Percentiles rank a stretch among this genome's conserved stretches.
These are phyloP conservation scores for Rhizopogon vesiculosus DNA, from an alignment of 768 basidiomycete species.

Conservation along the genomic window DNA sequence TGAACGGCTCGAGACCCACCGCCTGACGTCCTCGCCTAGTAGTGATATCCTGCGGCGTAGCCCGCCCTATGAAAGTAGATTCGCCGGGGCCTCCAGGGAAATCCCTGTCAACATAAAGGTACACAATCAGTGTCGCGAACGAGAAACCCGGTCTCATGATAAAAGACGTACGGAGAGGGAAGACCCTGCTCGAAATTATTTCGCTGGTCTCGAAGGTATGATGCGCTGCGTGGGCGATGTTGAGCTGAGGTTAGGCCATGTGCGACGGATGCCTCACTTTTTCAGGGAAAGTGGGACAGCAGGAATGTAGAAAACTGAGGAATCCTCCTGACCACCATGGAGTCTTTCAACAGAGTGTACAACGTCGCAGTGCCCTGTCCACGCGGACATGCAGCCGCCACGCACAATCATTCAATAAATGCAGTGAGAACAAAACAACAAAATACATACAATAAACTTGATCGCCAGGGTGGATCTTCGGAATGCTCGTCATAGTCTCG, in stretches of 20 bases:
- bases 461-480: slow-evolving; percentile 57
- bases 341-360: slow-evolving; percentile 51
- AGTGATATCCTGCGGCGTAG: slow-evolving; percentile 27
- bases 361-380: slow-evolving; percentile 48
- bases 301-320: slow-evolving; percentile 54
- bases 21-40: slow-evolving; percentile 32
- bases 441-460: slow-evolving; percentile 49
- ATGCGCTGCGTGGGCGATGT: slow-evolving; percentile 27
- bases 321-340: slow-evolving; percentile 44
- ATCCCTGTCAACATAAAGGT: slow-evolving; percentile 28
- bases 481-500: slow-evolving; percentile 54
- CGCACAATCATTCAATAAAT: background rate
- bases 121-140: background rate
- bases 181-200: slow-evolving; percentile 41
- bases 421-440: background rate
- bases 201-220: slow-evolving; percentile 46
- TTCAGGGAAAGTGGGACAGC: slow-evolving; percentile 45
- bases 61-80: slow-evolving; percentile 36
- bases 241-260: background rate
- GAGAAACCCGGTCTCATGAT: background rate
- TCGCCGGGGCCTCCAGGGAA: slow-evolving; percentile 52
- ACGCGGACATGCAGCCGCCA: background rate
- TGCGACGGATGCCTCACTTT: slow-evolving; percentile 32
- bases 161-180: slow-evolving; percentile 40
- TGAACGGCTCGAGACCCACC: slow-evolving; percentile 39